Conservation (phyloP, 495 filamentous ascomycete genomes). For the Penicillium desertorum region DNA sequence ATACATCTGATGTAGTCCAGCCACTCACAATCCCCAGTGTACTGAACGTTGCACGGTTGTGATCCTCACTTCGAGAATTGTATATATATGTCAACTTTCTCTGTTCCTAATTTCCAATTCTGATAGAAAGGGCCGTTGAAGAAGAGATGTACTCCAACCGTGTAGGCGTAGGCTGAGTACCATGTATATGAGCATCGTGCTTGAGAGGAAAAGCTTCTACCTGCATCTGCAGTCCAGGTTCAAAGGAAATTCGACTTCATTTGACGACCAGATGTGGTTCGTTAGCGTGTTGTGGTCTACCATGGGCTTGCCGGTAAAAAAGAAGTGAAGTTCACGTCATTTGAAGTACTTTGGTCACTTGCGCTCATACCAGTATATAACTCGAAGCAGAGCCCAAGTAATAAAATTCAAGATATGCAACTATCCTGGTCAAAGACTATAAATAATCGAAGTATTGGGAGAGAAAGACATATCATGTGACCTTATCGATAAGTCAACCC, state of each 20-base stretch:
- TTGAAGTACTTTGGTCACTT: not conserved
- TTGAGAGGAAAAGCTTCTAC: not conserved
- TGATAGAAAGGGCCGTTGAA: not conserved
- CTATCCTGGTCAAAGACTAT: not conserved
- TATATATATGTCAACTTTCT: not conserved
- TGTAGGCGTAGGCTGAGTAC: not conserved
- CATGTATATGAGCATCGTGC: not conserved
- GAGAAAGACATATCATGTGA: not conserved
- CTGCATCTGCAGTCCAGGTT: not conserved
- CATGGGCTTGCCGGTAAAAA: not conserved
- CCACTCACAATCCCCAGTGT: not conserved
- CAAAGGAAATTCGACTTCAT: not conserved
- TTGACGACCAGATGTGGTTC: not conserved
- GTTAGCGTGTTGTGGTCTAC: not conserved
- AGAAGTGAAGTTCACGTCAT: not conserved
- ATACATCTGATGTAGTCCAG: not conserved
- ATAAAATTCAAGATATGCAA: not conserved
- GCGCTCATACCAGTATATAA: not conserved
- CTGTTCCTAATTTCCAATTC: not conserved
- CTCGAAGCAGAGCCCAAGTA: not conserved
- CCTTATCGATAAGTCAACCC: constrained; percentile 17
- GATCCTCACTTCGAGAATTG: not conserved
- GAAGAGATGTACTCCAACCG: not conserved
- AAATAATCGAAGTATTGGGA: not conserved
- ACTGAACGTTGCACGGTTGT: not conserved